Evolutionary conservation across 495 filamentous ascomycete species (phyloP).

Genomic region (Trichoderma gamsii): DNA sequence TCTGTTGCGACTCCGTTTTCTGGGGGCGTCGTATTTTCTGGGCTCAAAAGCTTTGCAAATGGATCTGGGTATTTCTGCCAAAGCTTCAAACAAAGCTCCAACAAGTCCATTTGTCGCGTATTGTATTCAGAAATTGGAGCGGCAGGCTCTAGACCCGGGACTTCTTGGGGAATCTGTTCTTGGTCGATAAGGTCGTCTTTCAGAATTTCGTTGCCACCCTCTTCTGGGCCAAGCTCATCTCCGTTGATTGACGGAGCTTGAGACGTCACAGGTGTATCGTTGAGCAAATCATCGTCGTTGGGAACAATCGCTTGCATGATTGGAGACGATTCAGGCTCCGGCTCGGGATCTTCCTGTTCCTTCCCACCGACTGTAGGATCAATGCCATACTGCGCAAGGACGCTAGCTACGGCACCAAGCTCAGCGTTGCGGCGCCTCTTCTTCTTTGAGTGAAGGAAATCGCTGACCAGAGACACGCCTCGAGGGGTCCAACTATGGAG

Average conservation of each 20-base stretch:
- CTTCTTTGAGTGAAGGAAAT: slow-evolving; percentile 68
- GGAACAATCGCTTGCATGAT: slow-evolving; percentile 7
- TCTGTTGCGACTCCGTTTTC: slow-evolving; percentile 50
- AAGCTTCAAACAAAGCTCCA: slow-evolving; percentile 66
- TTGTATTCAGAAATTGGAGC: slow-evolving; percentile 40
- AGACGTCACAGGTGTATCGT: slow-evolving; percentile 39
- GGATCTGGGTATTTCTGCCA: slow-evolving; percentile 77
- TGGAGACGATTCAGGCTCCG: not conserved
- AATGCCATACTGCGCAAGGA: slow-evolving; percentile 50
- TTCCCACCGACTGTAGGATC: not conserved
- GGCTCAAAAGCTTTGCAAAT: slow-evolving; percentile 61
- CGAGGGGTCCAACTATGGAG: slow-evolving; percentile 79
- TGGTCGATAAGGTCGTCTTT: slow-evolving; percentile 14
- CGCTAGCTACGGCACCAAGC: slow-evolving; percentile 68
- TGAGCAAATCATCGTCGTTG: slow-evolving; percentile 41
- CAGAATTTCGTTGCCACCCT: slow-evolving; percentile 19
- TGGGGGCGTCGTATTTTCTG: slow-evolving; percentile 72
- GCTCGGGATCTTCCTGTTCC: not conserved
- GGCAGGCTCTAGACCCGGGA: not conserved
- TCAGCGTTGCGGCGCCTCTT: slow-evolving; percentile 66
- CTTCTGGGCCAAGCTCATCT: slow-evolving; percentile 14
- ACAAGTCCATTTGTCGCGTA: slow-evolving; percentile 49
- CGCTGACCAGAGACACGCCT: slow-evolving; percentile 77
- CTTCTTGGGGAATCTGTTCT: slow-evolving; percentile 16
- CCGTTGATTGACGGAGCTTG: slow-evolving; percentile 23